These are phyloP conservation scores for Xylaria sp. DNA, from an alignment of 2,329 filamentous ascomycete species.

Conservation along the genomic window DNA sequence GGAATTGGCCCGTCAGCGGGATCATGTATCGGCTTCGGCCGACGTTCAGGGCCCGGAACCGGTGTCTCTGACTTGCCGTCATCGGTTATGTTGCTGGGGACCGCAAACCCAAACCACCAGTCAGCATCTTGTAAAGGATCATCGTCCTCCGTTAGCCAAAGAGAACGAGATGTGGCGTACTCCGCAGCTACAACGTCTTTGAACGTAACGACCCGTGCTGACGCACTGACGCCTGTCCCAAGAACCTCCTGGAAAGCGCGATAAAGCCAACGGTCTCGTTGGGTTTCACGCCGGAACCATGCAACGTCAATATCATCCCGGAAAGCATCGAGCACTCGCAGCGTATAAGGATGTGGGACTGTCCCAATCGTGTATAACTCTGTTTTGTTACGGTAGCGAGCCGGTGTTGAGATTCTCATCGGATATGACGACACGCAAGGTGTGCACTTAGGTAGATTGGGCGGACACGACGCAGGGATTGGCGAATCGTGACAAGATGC, in stretches of 20 bases:
- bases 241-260: constrained; percentile 76
- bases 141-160: constrained; percentile 83
- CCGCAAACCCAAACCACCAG: constrained; percentile 88
- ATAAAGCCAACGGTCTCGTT: constrained; percentile 82
- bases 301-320: constrained; percentile 68
- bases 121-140: constrained; percentile 76
- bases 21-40: constrained; percentile 61
- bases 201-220: constrained; percentile 74
- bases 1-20: constrained; percentile 61
- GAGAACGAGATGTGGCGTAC: constrained; percentile 68
- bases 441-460: constrained; percentile 78
- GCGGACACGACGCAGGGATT: constrained; percentile 81
- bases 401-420: constrained; percentile 73
- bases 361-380: constrained; percentile 83
- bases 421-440: constrained; percentile 74
- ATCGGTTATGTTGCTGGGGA: constrained; percentile 68
- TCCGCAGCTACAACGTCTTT: constrained; percentile 84
- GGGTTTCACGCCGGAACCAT: constrained; percentile 73
- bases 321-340: constrained; percentile 73
- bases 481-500: constrained; percentile 79
- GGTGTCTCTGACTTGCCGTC: constrained; percentile 66
- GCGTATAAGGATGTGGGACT: constrained; percentile 91
- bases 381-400: constrained; percentile 76
- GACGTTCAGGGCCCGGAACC: constrained; percentile 66
- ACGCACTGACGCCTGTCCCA: constrained; percentile 69